Evolutionary conservation across 352 stramenopile genomes (phyloP).

Genomic region (Pythium oligandrum): DNA sequence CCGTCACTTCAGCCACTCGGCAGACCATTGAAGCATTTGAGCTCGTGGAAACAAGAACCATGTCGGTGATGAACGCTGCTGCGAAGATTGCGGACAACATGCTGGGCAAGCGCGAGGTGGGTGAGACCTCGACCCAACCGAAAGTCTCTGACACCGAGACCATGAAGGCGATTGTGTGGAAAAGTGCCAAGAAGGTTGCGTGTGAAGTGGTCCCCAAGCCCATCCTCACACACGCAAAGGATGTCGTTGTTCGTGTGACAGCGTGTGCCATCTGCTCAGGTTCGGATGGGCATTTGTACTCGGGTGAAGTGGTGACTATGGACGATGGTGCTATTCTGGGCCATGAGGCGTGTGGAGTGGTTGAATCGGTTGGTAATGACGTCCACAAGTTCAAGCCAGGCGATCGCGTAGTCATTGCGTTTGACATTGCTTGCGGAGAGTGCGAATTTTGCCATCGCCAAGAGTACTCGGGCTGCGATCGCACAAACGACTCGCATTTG

Average conservation of each 20-base stretch:
- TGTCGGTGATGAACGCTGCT: constrained; percentile 25
- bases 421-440: constrained; percentile 28
- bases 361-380: constrained; percentile 22
- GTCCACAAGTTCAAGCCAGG: constrained; percentile 29
- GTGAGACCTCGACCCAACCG: constrained; percentile 22
- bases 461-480: constrained; percentile 27
- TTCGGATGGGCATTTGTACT: constrained; percentile 30
- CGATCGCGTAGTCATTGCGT: constrained; percentile 34
- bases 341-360: constrained; percentile 30
- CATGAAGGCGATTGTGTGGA: constrained; percentile 36
- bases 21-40: neutral
- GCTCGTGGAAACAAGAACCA: neutral
- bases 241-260: constrained; percentile 26
- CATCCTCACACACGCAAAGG: constrained; percentile 24
- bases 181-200: constrained; percentile 22
- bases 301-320: constrained; percentile 25
- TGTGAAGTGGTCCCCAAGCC: constrained; percentile 23
- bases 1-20: too few relatives aligned
- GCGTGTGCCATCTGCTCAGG: constrained; percentile 25
- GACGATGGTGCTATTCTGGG: constrained; percentile 31
- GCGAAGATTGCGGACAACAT: constrained; percentile 27
- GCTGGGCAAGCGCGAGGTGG: constrained; percentile 26
- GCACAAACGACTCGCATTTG: constrained; percentile 29
- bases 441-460: constrained; percentile 24
- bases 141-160: constrained; percentile 18